Evolutionary conservation across 75 land plant genomes (phyloP).

Genomic region (Chamaecyparis obtusa): DNA sequence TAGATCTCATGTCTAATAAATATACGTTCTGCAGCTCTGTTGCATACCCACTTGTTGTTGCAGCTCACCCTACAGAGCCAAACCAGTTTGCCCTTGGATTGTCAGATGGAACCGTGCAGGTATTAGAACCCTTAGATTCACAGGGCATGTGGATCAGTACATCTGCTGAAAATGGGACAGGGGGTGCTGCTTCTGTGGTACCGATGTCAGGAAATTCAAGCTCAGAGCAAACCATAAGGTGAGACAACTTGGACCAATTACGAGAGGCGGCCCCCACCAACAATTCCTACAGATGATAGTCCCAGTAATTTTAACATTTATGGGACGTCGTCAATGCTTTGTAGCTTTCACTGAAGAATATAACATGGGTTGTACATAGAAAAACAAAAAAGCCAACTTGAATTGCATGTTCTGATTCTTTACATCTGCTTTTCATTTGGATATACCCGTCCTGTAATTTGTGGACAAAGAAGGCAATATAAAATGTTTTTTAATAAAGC

Average conservation of each 20-base stretch:
- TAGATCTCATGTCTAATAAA: background rate
- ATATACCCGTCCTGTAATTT: background rate
- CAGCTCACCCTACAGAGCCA: slow-evolving; percentile 53
- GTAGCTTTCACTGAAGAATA: background rate
- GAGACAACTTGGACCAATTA: slow-evolving; percentile 11
- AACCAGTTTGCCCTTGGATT: slow-evolving; percentile 53
- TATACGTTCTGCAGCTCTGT: slow-evolving; percentile 25
- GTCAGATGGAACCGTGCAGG: slow-evolving; percentile 53
- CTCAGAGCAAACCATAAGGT: slow-evolving; percentile 43
- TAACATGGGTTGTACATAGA: background rate
- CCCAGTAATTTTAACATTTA: background rate
- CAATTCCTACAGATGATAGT: background rate
- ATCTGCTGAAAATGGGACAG: slow-evolving; percentile 51
- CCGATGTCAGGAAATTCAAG: slow-evolving; percentile 29
- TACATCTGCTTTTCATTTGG: background rate
- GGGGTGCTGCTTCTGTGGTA: slow-evolving; percentile 17
- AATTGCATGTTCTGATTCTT: background rate
- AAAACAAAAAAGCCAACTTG: background rate
- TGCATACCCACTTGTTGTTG: slow-evolving; percentile 45
- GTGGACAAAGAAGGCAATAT: background rate
- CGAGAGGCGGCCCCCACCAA: background rate
- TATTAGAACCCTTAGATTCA: slow-evolving; percentile 51
- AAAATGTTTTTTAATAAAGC: background rate
- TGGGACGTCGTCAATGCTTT: background rate
- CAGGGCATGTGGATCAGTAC: slow-evolving; percentile 44